These are phyloP conservation scores for Tylopilus plumbeoviolaceoides DNA, from an alignment of 768 basidiomycete species.

Conservation along the genomic window DNA sequence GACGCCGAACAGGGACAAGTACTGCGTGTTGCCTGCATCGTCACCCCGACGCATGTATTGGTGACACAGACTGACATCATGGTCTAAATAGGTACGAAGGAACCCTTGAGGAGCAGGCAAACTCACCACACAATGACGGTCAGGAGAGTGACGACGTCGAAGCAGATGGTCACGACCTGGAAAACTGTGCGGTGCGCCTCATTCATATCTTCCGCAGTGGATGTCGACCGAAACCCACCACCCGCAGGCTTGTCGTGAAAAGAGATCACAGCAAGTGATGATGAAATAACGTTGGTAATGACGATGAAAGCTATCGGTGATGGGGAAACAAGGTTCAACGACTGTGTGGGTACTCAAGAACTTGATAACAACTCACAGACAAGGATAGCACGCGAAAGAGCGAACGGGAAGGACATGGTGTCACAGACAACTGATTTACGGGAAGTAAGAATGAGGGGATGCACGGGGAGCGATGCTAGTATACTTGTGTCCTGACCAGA, in stretches of 20 bases:
- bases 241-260: conserved; percentile 21
- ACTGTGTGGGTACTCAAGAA: background rate
- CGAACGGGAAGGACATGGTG: conserved; percentile 25
- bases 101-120: background rate
- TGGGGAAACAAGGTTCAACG: background rate
- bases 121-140: conserved; percentile 22
- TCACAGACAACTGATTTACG: conserved; percentile 19
- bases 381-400: conserved; percentile 16
- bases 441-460: conserved; percentile 4
- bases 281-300: conserved; percentile 10
- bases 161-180: conserved; percentile 15
- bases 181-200: conserved; percentile 12
- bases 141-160: conserved; percentile 10
- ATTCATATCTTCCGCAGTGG: background rate
- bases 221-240: conserved; percentile 12
- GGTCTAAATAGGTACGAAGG: background rate
- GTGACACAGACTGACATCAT: conserved; percentile 12
- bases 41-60: conserved; percentile 8
- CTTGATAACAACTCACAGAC: conserved; percentile 15
- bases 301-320: conserved; percentile 14
- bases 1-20: conserved; percentile 20
- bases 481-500: background rate
- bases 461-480: background rate
- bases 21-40: conserved; percentile 22
- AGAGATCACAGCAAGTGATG: conserved; percentile 14